phyloP scores from a whole-genome alignment of 2,329 filamentous ascomycete species.

The Incumbomyces delicatus region DNA sequence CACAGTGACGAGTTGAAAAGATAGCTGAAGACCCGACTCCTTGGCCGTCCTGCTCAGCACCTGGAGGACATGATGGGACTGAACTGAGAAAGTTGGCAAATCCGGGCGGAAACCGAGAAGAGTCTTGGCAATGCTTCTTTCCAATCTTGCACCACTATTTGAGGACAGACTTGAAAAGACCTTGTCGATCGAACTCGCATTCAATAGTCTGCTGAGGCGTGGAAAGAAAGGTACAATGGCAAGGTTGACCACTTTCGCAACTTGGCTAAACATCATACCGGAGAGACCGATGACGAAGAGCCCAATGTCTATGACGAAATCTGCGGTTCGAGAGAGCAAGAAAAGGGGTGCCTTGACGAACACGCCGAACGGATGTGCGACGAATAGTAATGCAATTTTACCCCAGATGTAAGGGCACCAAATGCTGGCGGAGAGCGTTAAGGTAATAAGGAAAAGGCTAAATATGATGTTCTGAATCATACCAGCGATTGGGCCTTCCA shows the following conservation, averaged over 20 bases:
- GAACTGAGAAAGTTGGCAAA: constrained; percentile 65
- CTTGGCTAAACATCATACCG: constrained; percentile 41
- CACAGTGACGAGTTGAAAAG: not conserved
- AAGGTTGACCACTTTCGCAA: constrained; percentile 23
- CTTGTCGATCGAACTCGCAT: constrained; percentile 11
- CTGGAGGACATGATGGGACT: constrained; percentile 56
- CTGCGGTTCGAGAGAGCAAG: constrained; percentile 62
- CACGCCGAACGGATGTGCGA: constrained; percentile 66
- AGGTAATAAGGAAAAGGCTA: constrained; percentile 77
- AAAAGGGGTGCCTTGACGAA: constrained; percentile 60
- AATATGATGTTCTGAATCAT: constrained; percentile 93
- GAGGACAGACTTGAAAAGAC: constrained; percentile 14
- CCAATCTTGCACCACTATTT: constrained; percentile 17
- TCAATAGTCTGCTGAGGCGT: constrained; percentile 8
- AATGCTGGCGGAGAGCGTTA: constrained; percentile 75
- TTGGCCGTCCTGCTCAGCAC: not conserved
- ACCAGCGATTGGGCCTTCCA: constrained; percentile 84
- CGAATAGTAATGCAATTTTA: constrained; percentile 67
- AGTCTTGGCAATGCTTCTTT: constrained; percentile 13
- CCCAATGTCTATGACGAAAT: constrained; percentile 62
- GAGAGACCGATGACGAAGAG: constrained; percentile 24
- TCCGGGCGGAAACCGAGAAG: constrained; percentile 39
- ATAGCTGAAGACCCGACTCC: not conserved
- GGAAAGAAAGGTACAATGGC: constrained; percentile 17
- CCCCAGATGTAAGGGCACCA: constrained; percentile 90